Evolutionary conservation across 495 filamentous ascomycete genomes (phyloP), one percentile per base, ranked within the genome.

Genomic region (Hyphodiscus hymeniophilus): DNA sequence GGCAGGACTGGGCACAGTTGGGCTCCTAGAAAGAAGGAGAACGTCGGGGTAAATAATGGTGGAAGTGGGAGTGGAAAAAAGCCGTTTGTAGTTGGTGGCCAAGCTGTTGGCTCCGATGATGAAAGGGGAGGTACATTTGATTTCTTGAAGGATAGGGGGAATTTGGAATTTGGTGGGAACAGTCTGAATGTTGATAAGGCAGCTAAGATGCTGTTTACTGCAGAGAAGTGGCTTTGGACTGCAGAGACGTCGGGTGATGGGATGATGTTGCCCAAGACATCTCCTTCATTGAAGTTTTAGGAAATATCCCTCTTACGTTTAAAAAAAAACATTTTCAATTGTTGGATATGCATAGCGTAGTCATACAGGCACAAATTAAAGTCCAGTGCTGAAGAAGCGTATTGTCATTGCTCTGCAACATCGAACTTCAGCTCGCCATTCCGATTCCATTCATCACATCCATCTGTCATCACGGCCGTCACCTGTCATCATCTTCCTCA

Each of bases 201-300:
- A 47, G 64, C 74, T 0, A 66, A 65, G 41, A 65, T 64, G 8
- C 58, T 84, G 41, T 83, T 83, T 54, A 80, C 71, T 23, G 76
- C 80, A 0, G 61, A 64, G 18, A 69, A 68, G 48, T 75, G 78
- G 71, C 67, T 80, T 41, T 84, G 80, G 80, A 73, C 74, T 8
- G 66, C 70, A 0, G 71, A 75, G 18, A 38, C 18, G 2, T 46
- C 47, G 20, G 45, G 12, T 17, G 47, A 32, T 1, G 17, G 20
- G 7, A 10, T 15, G 11, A 12, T 22, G 26, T 24, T 18, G 7
- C 11, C 23, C 10, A 43, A 31, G 26, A n/a, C 41, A 10, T 18
- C 22, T 10, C 26, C 26, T 28, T 28, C 26, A 17, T 24, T 15
- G 41, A 43, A 43, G 23, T 43, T 43, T 18, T 43, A 41, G 41